A percentile compares a stretch with the other conserved stretches of the same genome.
These are phyloP conservation scores for Rugonectria rugulosa DNA, from an alignment of 2,329 filamentous ascomycete genomes.

Conservation along the genomic window DNA sequence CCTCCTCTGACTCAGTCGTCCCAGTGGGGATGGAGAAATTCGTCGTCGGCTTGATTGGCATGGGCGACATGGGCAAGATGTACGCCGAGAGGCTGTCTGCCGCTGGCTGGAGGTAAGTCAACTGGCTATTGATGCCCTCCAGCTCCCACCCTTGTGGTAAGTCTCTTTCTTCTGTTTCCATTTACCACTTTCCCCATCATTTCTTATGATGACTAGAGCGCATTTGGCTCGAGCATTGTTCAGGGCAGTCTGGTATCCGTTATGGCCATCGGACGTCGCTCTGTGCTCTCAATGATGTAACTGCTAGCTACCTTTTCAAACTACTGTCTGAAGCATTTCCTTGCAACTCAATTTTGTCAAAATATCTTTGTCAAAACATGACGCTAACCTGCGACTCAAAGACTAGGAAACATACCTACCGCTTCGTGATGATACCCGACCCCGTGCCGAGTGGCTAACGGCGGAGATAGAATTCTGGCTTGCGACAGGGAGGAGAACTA, in stretches of 20 bases:
- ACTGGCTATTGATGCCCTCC: constrained; percentile 22
- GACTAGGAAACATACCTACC: constrained; percentile 23
- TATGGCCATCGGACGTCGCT: constrained; percentile 73
- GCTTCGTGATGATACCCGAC: constrained; percentile 14
- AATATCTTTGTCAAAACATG: constrained; percentile 5
- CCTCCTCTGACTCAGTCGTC: constrained; percentile 32
- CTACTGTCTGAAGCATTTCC: constrained; percentile 77
- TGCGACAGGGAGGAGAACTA: constrained; percentile 93
- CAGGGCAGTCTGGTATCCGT: constrained; percentile 69
- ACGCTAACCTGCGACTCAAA: constrained; percentile 35
- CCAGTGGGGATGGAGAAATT: constrained; percentile 69
- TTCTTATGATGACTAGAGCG: constrained; percentile 98
- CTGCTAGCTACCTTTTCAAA: constrained; percentile 92
- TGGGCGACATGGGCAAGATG: constrained; percentile 99
- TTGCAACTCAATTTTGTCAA: constrained; percentile 14
- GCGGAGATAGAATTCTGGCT: constrained; percentile 78
- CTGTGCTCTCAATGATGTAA: constrained; percentile 95
- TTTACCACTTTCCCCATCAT: constrained; percentile 34
- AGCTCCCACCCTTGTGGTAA: constrained; percentile 29
- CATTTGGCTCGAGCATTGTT: constrained; percentile 99
- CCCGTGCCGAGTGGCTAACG: constrained; percentile 41
- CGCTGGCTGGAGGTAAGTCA: constrained; percentile 90
- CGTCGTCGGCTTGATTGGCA: constrained; percentile 92
- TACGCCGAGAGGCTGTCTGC: constrained; percentile 88
- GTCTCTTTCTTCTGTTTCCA: constrained; percentile 29